These are phyloP conservation scores for Kwoniella sp. DNA, from an alignment of 768 basidiomycete species.

Conservation along the genomic window DNA sequence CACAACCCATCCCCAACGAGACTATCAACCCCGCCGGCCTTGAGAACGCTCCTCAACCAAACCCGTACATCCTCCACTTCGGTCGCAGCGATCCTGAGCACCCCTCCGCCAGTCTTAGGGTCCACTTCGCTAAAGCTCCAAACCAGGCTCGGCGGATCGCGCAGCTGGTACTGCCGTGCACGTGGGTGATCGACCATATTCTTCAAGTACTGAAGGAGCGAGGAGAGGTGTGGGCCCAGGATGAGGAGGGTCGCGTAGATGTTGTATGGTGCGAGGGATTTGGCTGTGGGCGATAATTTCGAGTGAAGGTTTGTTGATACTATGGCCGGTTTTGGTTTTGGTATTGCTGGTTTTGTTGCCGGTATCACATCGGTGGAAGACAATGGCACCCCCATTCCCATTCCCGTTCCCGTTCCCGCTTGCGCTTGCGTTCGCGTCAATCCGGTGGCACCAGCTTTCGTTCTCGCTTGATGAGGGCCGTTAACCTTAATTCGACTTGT, in stretches of 20 bases:
- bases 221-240: conserved; percentile 67
- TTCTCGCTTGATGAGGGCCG: conserved; percentile 54
- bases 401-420: no score
- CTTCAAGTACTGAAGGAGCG: conserved; percentile 61
- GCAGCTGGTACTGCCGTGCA: conserved; percentile 67
- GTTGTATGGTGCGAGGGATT: conserved; percentile 75
- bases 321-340: neutral
- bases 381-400: no score
- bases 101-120: conserved; percentile 58
- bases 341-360: no score
- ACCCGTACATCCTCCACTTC: conserved; percentile 74
- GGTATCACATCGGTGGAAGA: no score
- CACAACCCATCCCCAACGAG: conserved; percentile 53
- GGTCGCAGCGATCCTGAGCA: conserved; percentile 73
- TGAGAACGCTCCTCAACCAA: conserved; percentile 69
- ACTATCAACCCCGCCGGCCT: conserved; percentile 32
- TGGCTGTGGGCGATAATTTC: conserved; percentile 60
- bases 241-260: conserved; percentile 88
- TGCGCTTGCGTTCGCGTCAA: conserved; percentile 4
- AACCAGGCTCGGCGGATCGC: conserved; percentile 65
- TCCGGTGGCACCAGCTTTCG: conserved; percentile 24
- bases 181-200: conserved; percentile 59
- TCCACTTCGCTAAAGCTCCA: conserved; percentile 77
- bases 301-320: neutral
- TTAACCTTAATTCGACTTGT: no score